Conservation (phyloP, 441 rosid species). For the Raphanus hybrid region DNA sequence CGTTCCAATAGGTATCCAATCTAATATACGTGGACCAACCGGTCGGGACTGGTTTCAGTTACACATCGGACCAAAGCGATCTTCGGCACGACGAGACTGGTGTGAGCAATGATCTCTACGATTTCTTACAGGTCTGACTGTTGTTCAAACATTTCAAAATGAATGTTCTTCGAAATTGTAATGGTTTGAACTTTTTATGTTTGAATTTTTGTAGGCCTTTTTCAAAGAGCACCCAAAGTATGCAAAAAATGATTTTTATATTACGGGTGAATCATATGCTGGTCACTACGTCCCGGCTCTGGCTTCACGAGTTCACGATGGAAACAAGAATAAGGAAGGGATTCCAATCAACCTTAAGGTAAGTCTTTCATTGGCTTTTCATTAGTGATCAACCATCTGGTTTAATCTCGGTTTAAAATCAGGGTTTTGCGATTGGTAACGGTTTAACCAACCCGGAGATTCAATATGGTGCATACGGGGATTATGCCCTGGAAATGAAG, state of each 20-base stretch:
- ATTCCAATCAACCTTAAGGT: constrained; percentile 80
- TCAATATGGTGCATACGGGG: constrained; percentile 71
- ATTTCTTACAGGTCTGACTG: constrained; percentile 73
- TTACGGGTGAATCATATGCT: constrained; percentile 91
- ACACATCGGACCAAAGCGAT: constrained; percentile 52
- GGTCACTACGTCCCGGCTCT: constrained; percentile 90
- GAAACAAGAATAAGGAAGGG: constrained; percentile 78
- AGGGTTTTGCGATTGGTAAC: constrained; percentile 93
- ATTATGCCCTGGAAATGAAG: constrained; percentile 64
- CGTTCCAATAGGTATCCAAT: constrained; percentile 60
- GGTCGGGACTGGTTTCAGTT: constrained; percentile 83
- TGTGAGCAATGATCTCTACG: constrained; percentile 42
- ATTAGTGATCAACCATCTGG: background rate
- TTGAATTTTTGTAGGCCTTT: constrained; percentile 54
- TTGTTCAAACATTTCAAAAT: background rate
- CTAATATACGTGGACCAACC: constrained; percentile 79
- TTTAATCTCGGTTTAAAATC: constrained; percentile 29
- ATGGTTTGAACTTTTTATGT: background rate
- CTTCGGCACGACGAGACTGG: constrained; percentile 56
- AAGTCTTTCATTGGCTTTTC: background rate
- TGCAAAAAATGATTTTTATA: constrained; percentile 72
- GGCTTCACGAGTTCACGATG: constrained; percentile 67
- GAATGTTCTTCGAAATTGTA: background rate
- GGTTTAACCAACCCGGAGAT: constrained; percentile 74
- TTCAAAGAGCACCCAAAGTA: constrained; percentile 66